A percentile compares a stretch with the other conserved stretches of the same genome.
Evolutionary conservation across 176 grass and related monocot species (phyloP).

Genomic region (Carex cristatella): DNA sequence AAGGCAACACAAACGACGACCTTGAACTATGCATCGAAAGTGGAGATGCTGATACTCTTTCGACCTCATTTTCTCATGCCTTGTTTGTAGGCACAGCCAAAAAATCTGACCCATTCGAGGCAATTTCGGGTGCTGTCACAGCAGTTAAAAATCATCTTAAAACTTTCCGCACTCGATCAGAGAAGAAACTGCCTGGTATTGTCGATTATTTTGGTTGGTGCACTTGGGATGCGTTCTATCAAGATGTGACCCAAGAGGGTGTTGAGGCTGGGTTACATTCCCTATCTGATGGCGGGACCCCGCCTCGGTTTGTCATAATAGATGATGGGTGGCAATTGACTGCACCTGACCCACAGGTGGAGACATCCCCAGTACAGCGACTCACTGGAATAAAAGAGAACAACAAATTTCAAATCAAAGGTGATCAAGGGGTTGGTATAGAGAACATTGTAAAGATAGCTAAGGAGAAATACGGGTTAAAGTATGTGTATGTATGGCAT

Average conservation of each 20-base stretch:
- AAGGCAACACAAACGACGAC: slow-evolving; percentile 49
- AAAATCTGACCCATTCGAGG: slow-evolving; percentile 60
- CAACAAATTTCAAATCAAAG: slow-evolving; percentile 63
- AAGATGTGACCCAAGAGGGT: slow-evolving; percentile 83
- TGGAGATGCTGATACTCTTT: slow-evolving; percentile 50
- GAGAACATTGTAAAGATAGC: slow-evolving; percentile 52
- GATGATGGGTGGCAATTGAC: slow-evolving; percentile 94
- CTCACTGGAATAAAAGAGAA: slow-evolving; percentile 94
- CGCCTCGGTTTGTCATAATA: slow-evolving; percentile 86
- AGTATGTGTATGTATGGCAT: slow-evolving; percentile 97
- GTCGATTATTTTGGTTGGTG: slow-evolving; percentile 97
- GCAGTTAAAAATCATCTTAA: slow-evolving; percentile 42
- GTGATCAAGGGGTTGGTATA: slow-evolving; percentile 55
- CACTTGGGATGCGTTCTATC: slow-evolving; percentile 97
- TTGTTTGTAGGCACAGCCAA: slow-evolving; percentile 67
- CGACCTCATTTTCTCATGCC: slow-evolving; percentile 19
- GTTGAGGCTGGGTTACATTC: slow-evolving; percentile 74
- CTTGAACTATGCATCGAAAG: slow-evolving; percentile 89
- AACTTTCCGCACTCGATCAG: slow-evolving; percentile 49
- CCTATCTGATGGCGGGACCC: slow-evolving; percentile 52
- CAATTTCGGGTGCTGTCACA: slow-evolving; percentile 62
- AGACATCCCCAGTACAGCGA: slow-evolving; percentile 1
- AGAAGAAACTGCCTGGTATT: slow-evolving; percentile 86
- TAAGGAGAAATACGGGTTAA: slow-evolving; percentile 74
- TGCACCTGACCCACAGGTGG: slow-evolving; percentile 40